A percentile compares a stretch with the other conserved stretches of the same genome.
Evolutionary conservation across 2,329 filamentous ascomycete genomes (phyloP).

Genomic region (Talaromyces sp.): DNA sequence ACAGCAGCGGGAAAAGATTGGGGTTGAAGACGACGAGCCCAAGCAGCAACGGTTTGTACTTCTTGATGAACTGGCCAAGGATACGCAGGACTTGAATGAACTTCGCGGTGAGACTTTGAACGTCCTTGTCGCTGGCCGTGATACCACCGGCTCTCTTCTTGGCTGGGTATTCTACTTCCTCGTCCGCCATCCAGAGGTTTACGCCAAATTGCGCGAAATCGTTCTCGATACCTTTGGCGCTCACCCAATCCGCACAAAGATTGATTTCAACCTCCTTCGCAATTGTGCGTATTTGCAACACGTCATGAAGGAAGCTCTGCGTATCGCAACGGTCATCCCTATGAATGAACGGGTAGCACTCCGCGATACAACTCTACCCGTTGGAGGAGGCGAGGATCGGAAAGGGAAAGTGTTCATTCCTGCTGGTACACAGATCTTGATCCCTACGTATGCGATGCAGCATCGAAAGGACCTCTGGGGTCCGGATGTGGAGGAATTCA

Average conservation of each 20-base stretch:
- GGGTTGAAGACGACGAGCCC: conserved; percentile 19
- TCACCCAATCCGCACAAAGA: conserved; percentile 17
- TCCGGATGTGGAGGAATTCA: conserved; percentile 40
- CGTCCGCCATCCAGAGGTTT: conserved; percentile 30
- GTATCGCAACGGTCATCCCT: conserved; percentile 49
- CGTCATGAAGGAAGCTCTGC: conserved; percentile 40
- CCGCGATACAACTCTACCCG: conserved; percentile 45
- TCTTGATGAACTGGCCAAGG: conserved; percentile 56
- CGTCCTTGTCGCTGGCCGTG: conserved; percentile 39
- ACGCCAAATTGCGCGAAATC: conserved; percentile 24
- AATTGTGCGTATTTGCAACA: conserved; percentile 25
- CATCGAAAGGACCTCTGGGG: conserved; percentile 57
- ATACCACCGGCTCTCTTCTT: conserved; percentile 39
- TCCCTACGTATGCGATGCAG: conserved; percentile 71
- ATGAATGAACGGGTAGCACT: conserved; percentile 44
- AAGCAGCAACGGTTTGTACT: conserved; percentile 54
- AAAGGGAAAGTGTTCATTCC: conserved; percentile 62
- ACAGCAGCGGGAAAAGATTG: conserved; percentile 12
- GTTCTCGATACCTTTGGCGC: conserved; percentile 49
- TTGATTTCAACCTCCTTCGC: conserved; percentile 19
- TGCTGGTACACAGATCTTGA: conserved; percentile 65
- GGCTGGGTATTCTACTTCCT: conserved; percentile 35
- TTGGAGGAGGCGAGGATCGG: conserved; percentile 61
- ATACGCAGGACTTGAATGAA: conserved; percentile 46
- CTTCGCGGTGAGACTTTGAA: conserved; percentile 51